These are phyloP conservation scores for Drosera capensis DNA, from an alignment of 148 eudicot genomes.

Conservation along the genomic window DNA sequence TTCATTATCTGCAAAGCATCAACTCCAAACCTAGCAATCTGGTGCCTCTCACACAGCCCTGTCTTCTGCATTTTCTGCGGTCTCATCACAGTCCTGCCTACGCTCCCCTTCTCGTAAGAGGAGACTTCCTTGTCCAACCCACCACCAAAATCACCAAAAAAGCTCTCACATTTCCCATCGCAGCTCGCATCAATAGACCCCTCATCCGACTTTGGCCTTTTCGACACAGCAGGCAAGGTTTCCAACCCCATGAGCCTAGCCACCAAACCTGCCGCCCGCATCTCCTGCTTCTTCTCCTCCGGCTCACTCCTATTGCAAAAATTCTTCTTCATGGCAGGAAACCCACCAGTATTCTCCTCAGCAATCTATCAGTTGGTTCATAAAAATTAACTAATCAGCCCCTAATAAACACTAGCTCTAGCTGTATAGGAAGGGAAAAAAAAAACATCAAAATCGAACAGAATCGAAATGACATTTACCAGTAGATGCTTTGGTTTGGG, in stretches of 20 bases:
- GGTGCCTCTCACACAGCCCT: conserved; percentile 35
- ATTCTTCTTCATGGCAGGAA: conserved; percentile 40
- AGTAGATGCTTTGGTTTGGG: conserved; percentile 45
- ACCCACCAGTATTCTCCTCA: conserved; percentile 61
- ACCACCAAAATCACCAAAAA: conserved; percentile 2
- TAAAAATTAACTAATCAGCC: conserved; percentile 4
- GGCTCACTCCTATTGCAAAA: conserved; percentile 11
- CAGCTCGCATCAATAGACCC: conserved; percentile 8
- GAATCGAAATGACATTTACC: conserved; percentile 25
- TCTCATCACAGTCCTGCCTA: conserved; percentile 30
- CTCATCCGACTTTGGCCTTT: conserved; percentile 19
- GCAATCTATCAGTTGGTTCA: conserved; percentile 40
- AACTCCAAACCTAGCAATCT: conserved; percentile 56
- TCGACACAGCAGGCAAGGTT: conserved; percentile 44
- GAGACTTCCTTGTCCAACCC: conserved; percentile 13
- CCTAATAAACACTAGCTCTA: background rate
- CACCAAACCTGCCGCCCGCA: conserved; percentile 60
- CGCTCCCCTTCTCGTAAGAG: conserved; percentile 25
- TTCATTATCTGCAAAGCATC: conserved; percentile 59
- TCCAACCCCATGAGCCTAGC: conserved; percentile 98
- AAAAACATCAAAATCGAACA: background rate
- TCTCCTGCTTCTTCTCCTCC: conserved; percentile 35
- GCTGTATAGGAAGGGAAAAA: background rate
- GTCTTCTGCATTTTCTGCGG: conserved; percentile 92
- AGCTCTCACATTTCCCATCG: conserved; percentile 13